phyloP scores from a whole-genome alignment of 2,329 filamentous ascomycete species.

The Colletotrichum melonis region DNA sequence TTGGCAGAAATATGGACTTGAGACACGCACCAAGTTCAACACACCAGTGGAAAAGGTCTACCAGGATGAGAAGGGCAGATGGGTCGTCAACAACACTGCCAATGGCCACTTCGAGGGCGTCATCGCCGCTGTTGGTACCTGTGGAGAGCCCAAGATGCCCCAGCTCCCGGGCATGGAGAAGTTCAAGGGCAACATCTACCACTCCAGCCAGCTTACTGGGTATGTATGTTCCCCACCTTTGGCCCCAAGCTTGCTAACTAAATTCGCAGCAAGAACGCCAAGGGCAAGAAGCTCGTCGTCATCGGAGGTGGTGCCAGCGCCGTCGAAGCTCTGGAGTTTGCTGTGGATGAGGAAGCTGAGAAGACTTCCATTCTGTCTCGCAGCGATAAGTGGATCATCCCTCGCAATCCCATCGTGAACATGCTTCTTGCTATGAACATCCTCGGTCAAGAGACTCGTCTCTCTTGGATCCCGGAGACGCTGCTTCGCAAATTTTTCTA shows the following conservation, averaged over 20 bases:
- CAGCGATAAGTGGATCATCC: constrained; percentile 90
- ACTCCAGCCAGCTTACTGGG: constrained; percentile 80
- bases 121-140: constrained; percentile 83
- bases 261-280: constrained; percentile 67
- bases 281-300: constrained; percentile 80
- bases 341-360: constrained; percentile 71
- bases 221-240: constrained; percentile 37
- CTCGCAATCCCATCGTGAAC: constrained; percentile 81
- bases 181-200: constrained; percentile 79
- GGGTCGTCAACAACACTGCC: constrained; percentile 80
- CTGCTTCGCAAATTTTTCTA: constrained; percentile 85
- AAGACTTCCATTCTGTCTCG: constrained; percentile 80
- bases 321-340: constrained; percentile 86
- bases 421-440: constrained; percentile 81
- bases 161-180: constrained; percentile 75
- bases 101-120: constrained; percentile 83
- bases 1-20: constrained; percentile 80
- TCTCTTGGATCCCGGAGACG: constrained; percentile 83
- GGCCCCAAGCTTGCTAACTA: constrained; percentile 37
- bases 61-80: constrained; percentile 74
- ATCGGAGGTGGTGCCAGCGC: constrained; percentile 85
- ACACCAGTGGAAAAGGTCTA: constrained; percentile 76
- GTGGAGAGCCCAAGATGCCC: constrained; percentile 81
- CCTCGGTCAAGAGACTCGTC: constrained; percentile 78
- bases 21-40: constrained; percentile 78